Evolutionary conservation across 208 protist genomes (phyloP), one percentile per base, ranked within the genome.

Genomic region (Trypanosoma avium): DNA sequence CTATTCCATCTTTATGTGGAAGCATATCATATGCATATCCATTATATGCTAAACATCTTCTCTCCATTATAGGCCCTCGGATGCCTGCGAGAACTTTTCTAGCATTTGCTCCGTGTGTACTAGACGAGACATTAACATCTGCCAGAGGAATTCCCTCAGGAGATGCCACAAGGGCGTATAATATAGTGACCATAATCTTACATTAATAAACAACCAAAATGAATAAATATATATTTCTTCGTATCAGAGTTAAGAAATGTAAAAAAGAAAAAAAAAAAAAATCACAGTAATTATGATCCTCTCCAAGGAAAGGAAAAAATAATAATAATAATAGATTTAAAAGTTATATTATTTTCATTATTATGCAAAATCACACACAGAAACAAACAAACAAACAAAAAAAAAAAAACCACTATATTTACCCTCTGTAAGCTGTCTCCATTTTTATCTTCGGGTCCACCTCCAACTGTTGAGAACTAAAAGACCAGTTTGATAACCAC

Each of bases 361-460:
- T 10, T 29, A 36, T 17, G 19, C 1, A 19, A 55, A n/a, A 17
- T 5, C 36, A 2, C 36, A 42, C 10, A 2, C 4, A 38, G 33
- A 38, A 38, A 38, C 7, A 42, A 42, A 42, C 10, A 9, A 42
- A 42, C 10, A 42, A 42, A n/a, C 36, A 15, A n/a, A 42, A 42
- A n/a, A 42, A 42, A 1, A 13, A 42, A 13, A 42, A 42, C 1
- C 10, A 42, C 3, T n/a, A 42, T 42, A 42, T 3, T 70, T 36
- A 73, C 19, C 40, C 62, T 57, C 67, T 21, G 42, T 61, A 95
- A 12, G 90, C 86, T 0, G 75, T 92, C 59, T 95, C 84, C 70
- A 87, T 79, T 61, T 88, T 90, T 45, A 84, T 91, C 56, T 92
- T 93, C 19, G 90, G 90, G 48, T 95, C 90, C 4, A 92, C 75